These are phyloP conservation scores for Udeniomyces megalosporus DNA, from an alignment of 768 basidiomycete species.

Conservation along the genomic window DNA sequence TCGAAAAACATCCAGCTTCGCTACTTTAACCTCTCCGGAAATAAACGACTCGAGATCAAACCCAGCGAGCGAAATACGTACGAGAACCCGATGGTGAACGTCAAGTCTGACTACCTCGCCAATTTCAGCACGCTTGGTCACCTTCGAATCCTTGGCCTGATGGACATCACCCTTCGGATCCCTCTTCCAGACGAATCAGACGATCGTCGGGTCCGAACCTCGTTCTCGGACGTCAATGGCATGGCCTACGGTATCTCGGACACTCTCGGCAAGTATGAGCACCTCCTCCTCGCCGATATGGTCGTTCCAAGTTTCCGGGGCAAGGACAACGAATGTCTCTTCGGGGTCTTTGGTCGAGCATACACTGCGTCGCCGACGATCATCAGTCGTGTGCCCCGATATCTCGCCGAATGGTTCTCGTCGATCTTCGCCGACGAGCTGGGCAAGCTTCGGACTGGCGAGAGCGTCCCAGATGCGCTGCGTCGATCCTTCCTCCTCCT, in stretches of 20 bases:
- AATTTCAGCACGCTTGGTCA: slow-evolving; percentile 77
- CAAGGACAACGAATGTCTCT: slow-evolving; percentile 62
- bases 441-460: slow-evolving; percentile 35
- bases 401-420: slow-evolving; percentile 65
- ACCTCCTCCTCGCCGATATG: slow-evolving; percentile 77
- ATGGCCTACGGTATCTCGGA: slow-evolving; percentile 97
- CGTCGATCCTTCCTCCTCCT: slow-evolving; percentile 74
- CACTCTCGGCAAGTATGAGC: slow-evolving; percentile 60
- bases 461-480: slow-evolving; percentile 56
- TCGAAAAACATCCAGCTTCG: slow-evolving; percentile 86
- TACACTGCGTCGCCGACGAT: slow-evolving; percentile 33
- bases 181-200: slow-evolving; percentile 44
- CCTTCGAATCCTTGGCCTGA: slow-evolving; percentile 80
- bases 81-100: slow-evolving; percentile 11
- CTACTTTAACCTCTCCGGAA: slow-evolving; percentile 93
- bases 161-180: slow-evolving; percentile 70
- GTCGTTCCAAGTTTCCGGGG: slow-evolving; percentile 73
- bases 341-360: slow-evolving; percentile 86
- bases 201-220: slow-evolving; percentile 80
- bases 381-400: slow-evolving; percentile 50
- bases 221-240: slow-evolving; percentile 66
- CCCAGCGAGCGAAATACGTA: slow-evolving; percentile 35
- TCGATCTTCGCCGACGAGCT: slow-evolving; percentile 47
- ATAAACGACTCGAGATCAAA: slow-evolving; percentile 91
- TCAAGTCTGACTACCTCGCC: slow-evolving; percentile 30